Conservation (phyloP, 345 rosid genomes). For the rapeseed (Brassica napus) region Da-Ae NC_063439.1:19199501-19200000, state of each 20-base stretch:
- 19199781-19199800: background rate
- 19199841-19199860: background rate
- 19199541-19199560: constrained; percentile 51
- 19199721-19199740: constrained; percentile 54
- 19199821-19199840: background rate
- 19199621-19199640: constrained; percentile 61
- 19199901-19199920: too few relatives aligned
- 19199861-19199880: background rate
- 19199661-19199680: constrained; percentile 28
- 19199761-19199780: background rate
- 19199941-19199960: too few relatives aligned
- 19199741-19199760: background rate
- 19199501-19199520: constrained; percentile 56
- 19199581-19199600: constrained; percentile 74
- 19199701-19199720: constrained; percentile 68
- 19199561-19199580: constrained; percentile 61
- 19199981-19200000: too few relatives aligned
- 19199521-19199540: constrained; percentile 61
- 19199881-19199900: background rate
- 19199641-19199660: constrained; percentile 32
- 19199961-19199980: background rate
- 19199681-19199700: constrained; percentile 31
- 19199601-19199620: constrained; percentile 64
- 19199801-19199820: background rate
- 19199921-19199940: too few relatives aligned